A percentile compares a stretch with the other conserved stretches of the same genome.
Evolutionary conservation across 352 stramenopile species (phyloP).

Genomic region (Globisporangium acanthophoron): DNA sequence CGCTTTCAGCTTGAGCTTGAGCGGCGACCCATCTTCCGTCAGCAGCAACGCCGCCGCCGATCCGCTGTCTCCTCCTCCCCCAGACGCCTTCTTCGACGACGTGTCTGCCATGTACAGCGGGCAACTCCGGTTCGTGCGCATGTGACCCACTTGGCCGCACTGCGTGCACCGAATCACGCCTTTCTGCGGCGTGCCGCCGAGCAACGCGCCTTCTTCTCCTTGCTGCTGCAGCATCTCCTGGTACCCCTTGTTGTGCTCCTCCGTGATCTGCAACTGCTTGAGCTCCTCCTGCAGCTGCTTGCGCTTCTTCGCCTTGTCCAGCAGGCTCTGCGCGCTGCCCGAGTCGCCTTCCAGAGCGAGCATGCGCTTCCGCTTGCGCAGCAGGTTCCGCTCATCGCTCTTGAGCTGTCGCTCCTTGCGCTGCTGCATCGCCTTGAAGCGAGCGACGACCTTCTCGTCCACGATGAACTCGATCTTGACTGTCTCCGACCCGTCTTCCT

Average conservation of each 20-base stretch:
- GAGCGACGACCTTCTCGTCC: slow-evolving; percentile 61
- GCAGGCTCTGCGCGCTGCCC: slow-evolving; percentile 17
- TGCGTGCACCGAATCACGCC: slow-evolving; percentile 75
- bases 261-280: slow-evolving; percentile 79
- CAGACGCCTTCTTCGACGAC: slow-evolving; percentile 26
- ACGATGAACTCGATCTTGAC: slow-evolving; percentile 80
- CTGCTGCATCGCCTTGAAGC: slow-evolving; percentile 71
- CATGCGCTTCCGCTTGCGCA: slow-evolving; percentile 79
- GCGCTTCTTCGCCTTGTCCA: slow-evolving; percentile 74
- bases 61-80: slow-evolving; percentile 4
- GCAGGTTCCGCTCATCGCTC: slow-evolving; percentile 59
- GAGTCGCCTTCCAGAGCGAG: slow-evolving; percentile 57
- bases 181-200: slow-evolving; percentile 37
- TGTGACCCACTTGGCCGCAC: slow-evolving; percentile 73
- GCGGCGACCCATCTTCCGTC: slow-evolving; percentile 16
- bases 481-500: slow-evolving; percentile 74
- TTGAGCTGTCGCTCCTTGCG: slow-evolving; percentile 71
- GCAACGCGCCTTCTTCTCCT: slow-evolving; percentile 33
- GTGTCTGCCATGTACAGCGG: slow-evolving; percentile 79
- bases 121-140: slow-evolving; percentile 81
- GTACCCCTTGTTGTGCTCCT: slow-evolving; percentile 80
- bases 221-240: slow-evolving; percentile 78
- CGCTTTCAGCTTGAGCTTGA: slow-evolving; percentile 58
- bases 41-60: neutral
- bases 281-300: slow-evolving; percentile 83